Evolutionary conservation across 805 yeast species (phyloP), one percentile per base, ranked within the genome.

Genomic region (Nakazawaea pomicola): DNA sequence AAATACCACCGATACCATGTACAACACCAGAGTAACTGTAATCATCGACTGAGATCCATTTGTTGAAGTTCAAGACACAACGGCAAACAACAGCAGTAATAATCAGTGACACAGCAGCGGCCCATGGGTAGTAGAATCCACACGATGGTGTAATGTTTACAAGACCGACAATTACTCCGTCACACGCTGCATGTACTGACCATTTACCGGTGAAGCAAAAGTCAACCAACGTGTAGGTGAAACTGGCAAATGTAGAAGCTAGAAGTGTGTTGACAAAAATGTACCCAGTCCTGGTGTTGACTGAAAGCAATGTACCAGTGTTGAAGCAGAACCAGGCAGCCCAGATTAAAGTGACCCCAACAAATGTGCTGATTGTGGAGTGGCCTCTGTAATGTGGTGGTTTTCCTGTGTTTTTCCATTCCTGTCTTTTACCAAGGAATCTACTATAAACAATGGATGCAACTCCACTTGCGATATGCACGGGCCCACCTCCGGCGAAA

Each of bases 401-500:
- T 16, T 25, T 24, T 9, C 28, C 32, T 6, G 31, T 18, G 4
- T 21, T 17, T 11, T 18, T 47, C 54, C 59, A 56, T 21, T 52
- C 58, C n/a, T 54, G 55, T 43, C 75, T 54, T 40, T 66, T 66
- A n/a, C 75, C 75, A 36, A 69, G 45, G 43, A 55, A 68, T 46
- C 58, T 55, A 5, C 72, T 65, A 47, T 64, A 69, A n/a, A 68
- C 59, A 23, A 68, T 50, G 3, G 73, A 63, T 2, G 72, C 65
- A 21, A 61, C 57, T 31, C 74, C 74, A 5, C 69, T 58, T 5
- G 72, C 63, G 40, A 69, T 61, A 52, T 70, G 75, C 24, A 70
- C 75, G 1, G 74, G 74, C 21, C 73, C 73, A 28, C 75, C 75
- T 30, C 74, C 75, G 6, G 74, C 73, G 52, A 69, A 70, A 49